Evolutionary conservation across 192 early-diverging fungal genomes (phyloP), one percentile per base, ranked within the genome.

Genomic region (Backusella parvicylindrica): DNA sequence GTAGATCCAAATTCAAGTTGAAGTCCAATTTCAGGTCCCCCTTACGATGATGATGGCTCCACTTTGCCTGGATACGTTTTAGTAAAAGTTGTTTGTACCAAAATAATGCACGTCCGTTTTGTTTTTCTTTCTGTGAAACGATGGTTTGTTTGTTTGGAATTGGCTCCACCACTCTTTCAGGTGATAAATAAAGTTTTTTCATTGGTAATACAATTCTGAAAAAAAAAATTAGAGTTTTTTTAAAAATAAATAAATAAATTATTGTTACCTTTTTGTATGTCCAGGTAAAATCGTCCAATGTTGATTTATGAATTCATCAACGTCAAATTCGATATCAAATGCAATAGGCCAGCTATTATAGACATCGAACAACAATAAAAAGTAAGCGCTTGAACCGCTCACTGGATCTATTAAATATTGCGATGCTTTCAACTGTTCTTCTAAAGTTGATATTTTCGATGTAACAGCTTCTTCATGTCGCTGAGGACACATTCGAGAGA

Each of bases 131-230:
- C 66, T 88, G 82, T 8, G 89, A 87, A 9, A 92, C 91, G 21
- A 95, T 89, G 79, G 92, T 92, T 81, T 94, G 93, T 56, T 92
- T 92, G 80, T 91, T 90, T 18, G 93, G 93, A 47, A 95, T 92
- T 6, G 89, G 88, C 53, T 70, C 70, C 3, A 75, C 68, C 21
- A 85, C 66, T 56, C 82, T 74, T 8, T 83, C 78, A 5, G 84
- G 80, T 9, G 84, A 77, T 1, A 95, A 77, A 13, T 75, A 79
- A 36, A 95, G 81, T 37, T 90, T 82, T 66, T 85, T 80, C 8
- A 95, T 75, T 0, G 92, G 92, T 30, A 95, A 75, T n/a, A 73
- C 63, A 41, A 65, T 4, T 21, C 63, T 68, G 6, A 1, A 23
- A 1, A 18, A 6, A 18, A 6, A 16, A 65, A 28, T 28, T 33